A percentile compares a stretch with the other conserved stretches of the same genome.
phyloP scores from a whole-genome alignment of 495 filamentous ascomycete genomes.

The Cudoniella acicularis region DNA sequence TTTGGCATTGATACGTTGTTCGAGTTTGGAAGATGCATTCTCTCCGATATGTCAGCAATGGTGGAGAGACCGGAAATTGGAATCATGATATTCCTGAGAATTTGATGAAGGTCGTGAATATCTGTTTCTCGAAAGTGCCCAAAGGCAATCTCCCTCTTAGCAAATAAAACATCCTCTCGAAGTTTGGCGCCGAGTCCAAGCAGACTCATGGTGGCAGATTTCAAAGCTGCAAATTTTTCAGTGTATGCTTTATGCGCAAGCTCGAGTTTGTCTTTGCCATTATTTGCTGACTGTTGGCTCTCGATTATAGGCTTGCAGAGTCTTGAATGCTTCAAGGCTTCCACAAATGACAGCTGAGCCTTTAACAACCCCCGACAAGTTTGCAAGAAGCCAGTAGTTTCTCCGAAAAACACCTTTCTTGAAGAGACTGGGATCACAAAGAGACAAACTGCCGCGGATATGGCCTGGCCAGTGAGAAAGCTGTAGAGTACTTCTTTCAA shows the following conservation, averaged over 20 bases:
- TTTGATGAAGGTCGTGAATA: constrained; percentile 9
- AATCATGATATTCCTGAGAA: constrained; percentile 9
- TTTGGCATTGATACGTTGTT: background rate
- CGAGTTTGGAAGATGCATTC: background rate
- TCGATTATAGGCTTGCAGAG: background rate
- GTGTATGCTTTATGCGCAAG: background rate
- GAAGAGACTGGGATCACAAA: background rate
- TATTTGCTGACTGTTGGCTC: background rate
- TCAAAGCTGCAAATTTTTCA: constrained; percentile 24
- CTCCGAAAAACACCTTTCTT: background rate
- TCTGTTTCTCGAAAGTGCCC: constrained; percentile 69
- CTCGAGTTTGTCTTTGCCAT: background rate
- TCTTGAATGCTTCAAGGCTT: constrained; percentile 6
- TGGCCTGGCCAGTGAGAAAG: background rate
- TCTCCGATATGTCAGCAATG: constrained; percentile 16
- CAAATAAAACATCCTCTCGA: constrained; percentile 66
- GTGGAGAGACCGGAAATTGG: constrained; percentile 16
- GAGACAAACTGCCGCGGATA: background rate
- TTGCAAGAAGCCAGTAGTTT: background rate
- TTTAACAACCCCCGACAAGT: constrained; percentile 28
- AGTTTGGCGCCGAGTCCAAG: constrained; percentile 65
- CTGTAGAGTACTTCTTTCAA: background rate
- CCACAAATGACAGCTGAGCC: constrained; percentile 36
- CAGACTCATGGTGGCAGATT: constrained; percentile 51
- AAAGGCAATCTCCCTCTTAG: constrained; percentile 70